These are phyloP conservation scores for Clarireedia homoeocarpa DNA, from an alignment of 2,329 filamentous ascomycete species.

Conservation along the genomic window DNA sequence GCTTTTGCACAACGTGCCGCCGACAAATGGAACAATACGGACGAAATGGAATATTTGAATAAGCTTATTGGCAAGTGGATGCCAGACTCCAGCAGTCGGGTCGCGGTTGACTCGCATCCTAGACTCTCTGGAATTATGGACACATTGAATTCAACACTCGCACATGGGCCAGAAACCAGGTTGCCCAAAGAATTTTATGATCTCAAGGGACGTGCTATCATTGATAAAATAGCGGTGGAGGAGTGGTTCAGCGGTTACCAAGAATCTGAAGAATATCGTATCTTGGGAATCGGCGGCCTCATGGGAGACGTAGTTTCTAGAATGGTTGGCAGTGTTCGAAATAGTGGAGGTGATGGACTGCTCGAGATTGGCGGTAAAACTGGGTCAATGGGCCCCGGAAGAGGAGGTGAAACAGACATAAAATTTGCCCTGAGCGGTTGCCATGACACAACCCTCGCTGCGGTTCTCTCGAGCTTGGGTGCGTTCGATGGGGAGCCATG, in stretches of 20 bases:
- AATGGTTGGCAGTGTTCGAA: slow-evolving; percentile 62
- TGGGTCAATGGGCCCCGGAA: slow-evolving; percentile 32
- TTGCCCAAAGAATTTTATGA: slow-evolving; percentile 88
- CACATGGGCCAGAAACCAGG: slow-evolving; percentile 71
- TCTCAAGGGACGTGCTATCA: slow-evolving; percentile 55
- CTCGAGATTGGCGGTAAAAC: slow-evolving; percentile 38
- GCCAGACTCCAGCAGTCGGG: slow-evolving; percentile 57
- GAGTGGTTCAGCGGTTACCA: slow-evolving; percentile 89
- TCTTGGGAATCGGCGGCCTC: slow-evolving; percentile 75
- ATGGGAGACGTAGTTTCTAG: slow-evolving; percentile 75
- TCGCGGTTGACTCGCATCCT: slow-evolving; percentile 79
- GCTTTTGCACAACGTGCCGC: slow-evolving; percentile 67
- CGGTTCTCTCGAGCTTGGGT: slow-evolving; percentile 67
- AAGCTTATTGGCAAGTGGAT: slow-evolving; percentile 77
- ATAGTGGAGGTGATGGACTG: slow-evolving; percentile 42
- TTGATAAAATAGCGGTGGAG: slow-evolving; percentile 69
- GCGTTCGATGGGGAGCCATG: slow-evolving; percentile 66
- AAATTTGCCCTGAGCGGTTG: slow-evolving; percentile 78
- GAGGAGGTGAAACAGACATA: slow-evolving; percentile 45
- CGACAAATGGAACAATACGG: slow-evolving; percentile 63
- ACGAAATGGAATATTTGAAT: slow-evolving; percentile 79
- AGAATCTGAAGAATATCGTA: slow-evolving; percentile 81
- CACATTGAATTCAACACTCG: slow-evolving; percentile 80
- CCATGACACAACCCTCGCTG: slow-evolving; percentile 89
- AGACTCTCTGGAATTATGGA: slow-evolving; percentile 89